Conservation (phyloP, 495 filamentous ascomycete species). For the Penicillium atrosanguineum region DNA sequence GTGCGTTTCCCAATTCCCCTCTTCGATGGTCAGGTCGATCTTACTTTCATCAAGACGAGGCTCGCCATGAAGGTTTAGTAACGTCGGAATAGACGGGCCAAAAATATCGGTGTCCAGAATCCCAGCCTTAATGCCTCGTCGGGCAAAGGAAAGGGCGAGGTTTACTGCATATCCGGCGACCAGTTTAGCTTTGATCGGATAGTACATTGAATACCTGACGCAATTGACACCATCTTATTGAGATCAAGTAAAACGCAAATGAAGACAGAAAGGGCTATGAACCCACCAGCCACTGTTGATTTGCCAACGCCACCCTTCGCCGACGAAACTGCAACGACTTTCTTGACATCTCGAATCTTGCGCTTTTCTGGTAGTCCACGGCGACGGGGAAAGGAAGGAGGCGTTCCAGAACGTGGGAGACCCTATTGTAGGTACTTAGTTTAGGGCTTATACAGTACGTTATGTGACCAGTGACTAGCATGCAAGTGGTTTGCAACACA, state of each 20-base stretch:
- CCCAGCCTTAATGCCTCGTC: conserved; percentile 73
- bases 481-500: neutral
- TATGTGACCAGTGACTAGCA: neutral
- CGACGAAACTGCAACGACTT: conserved; percentile 88
- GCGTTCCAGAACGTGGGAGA: conserved; percentile 72
- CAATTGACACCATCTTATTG: neutral
- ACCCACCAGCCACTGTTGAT: conserved; percentile 78
- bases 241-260: neutral
- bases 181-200: conserved; percentile 1
- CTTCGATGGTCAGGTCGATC: neutral
- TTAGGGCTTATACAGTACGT: neutral
- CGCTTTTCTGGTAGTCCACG: conserved; percentile 80
- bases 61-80: conserved; percentile 75
- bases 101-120: conserved; percentile 97
- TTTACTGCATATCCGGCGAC: conserved; percentile 57
- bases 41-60: conserved; percentile 64
- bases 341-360: conserved; percentile 74
- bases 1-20: neutral
- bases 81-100: conserved; percentile 88
- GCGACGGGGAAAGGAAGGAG: conserved; percentile 70
- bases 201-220: neutral
- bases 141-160: conserved; percentile 79
- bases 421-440: conserved; percentile 51
- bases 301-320: conserved; percentile 98
- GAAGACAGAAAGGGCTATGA: neutral